Base-by-base conservation (phyloP, 331 rosid genomes). In the Spiraea crenata region DNA sequence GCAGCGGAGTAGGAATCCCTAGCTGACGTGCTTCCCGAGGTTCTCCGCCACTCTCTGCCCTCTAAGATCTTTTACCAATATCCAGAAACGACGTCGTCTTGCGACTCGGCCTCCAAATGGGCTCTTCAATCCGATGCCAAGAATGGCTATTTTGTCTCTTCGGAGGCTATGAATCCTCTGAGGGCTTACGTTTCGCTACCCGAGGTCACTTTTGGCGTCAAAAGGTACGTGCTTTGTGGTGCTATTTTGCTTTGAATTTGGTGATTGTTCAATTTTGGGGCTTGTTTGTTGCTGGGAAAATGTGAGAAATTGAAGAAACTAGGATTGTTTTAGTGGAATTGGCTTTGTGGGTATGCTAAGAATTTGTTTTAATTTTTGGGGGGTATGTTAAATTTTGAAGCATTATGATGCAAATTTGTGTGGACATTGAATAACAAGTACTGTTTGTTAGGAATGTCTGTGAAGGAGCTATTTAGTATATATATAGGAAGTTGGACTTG, bases 141-240 rank as follows among this genome's bases (percentile, higher is more conserved):
- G 57, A n/a, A 39, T 16, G 79, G 39, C 31, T 74, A 74, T 60
- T 71, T 67, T 31, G 63, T 84, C 2, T 82, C 88, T 46, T 52
- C 86, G 0, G 89, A 93, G 12, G 86, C 84, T 63, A 76, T 89
- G 17, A 88, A 90, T 70, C 98, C 95, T 70, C 87, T 91, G 0
- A 77, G 92, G 66, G 92, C 82, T 79, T 91, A 81, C 64, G 9
- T 93, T 46, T 80, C 95, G 49, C 67, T 93, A 12, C 98, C 98
- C 37, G 97, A 82, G 80, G 97, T 89, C 83, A 83, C 95, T 9
- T 85, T 93, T 69, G 97, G 96, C 80, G 89, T 95, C 63, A 91
- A 74, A 91, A 93, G 99, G 99, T 93, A 8, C 16, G 6, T 12
- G 3, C 16, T 56, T 38, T 31, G 11, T 59, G 46, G 65, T 20